These are phyloP conservation scores for Fusarium algeriense DNA, from an alignment of 2,329 filamentous ascomycete species.

Conservation along the genomic window DNA sequence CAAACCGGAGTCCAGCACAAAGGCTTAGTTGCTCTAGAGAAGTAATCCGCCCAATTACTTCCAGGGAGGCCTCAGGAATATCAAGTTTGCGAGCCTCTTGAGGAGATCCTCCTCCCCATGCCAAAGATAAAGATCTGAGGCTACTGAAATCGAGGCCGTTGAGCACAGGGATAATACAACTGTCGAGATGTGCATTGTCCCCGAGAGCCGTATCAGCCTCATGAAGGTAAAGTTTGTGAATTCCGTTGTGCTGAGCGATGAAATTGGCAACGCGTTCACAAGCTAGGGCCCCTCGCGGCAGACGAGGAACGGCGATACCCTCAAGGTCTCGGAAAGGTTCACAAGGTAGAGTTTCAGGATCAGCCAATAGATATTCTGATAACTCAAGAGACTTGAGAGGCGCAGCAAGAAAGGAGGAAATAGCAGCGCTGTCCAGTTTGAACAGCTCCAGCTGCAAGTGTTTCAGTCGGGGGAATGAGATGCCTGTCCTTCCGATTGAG, in stretches of 20 bases:
- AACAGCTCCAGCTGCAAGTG: background rate
- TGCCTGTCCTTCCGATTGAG: background rate
- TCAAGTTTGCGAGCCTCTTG: too few relatives aligned
- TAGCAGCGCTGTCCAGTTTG: background rate
- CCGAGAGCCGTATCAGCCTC: background rate
- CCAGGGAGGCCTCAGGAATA: constrained; percentile 7
- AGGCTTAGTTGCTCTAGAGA: constrained; percentile 32
- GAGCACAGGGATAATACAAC: constrained; percentile 21
- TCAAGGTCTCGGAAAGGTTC: background rate
- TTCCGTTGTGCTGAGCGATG: background rate
- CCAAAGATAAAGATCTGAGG: constrained; percentile 22
- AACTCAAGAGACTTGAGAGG: constrained; percentile 9
- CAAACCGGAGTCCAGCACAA: background rate
- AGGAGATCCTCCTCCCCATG: constrained; percentile 5
- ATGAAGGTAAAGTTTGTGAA: constrained; percentile 9
- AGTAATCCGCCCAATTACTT: background rate
- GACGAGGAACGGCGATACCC: background rate
- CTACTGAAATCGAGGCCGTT: background rate
- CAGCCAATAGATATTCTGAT: accelerated
- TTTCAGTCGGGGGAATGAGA: constrained; percentile 13
- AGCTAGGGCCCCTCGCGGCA: accelerated
- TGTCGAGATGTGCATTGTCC: background rate
- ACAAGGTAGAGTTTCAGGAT: background rate
- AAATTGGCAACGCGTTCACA: background rate
- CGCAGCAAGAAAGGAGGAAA: constrained; percentile 9